Base-by-base conservation (phyloP, 352 stramenopile species). In the Peronospora farinosa region DNA sequence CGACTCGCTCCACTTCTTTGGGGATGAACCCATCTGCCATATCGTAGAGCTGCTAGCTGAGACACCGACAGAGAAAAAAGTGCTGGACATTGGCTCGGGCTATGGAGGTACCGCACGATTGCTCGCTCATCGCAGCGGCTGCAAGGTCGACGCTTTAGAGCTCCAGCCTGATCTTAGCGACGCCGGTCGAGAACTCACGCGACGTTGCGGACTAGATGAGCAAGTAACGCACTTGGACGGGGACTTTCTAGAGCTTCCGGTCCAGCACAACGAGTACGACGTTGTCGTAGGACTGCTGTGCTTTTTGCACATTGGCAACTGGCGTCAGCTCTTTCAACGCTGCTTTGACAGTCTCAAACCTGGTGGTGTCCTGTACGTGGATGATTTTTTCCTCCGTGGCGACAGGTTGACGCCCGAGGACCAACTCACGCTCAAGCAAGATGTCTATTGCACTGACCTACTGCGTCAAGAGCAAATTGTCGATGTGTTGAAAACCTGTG, bases 11-110 rank as follows among this genome's bases (percentile, higher is more conserved):
- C 76, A 92, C 37, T 84, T 76, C 40, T 74, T 86, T 21, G 76
- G 57, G 23, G 71, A 84, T 55, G 74, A 85, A 45, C 72, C 74
- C 9, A 63, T 85, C 7, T 57, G 67, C n/a, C 59, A 48, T 50
- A 69, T 86, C 12, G 61, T 78, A 35, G 21, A 56, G 37, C 63
- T 88, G 16, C 60, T 79, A 27, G 46, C 28, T 31, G 40, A 43
- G 0, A 38, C 25, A 40, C 23, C 51, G 7, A 25, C n/a, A 4
- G 27, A 53, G 13, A 61, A 60, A 43, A 69, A 40, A 32, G 84
- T 96, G 42, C 67, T 96, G 39, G 87, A 96, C 57, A 80, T 97
- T 33, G 89, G 87, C 45, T 89, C 86, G 46, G 89, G 89, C 15
- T 92, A 93, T 54, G 89, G 89, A 51, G 83, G 86, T 47, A 94